Evolutionary conservation across 2,329 filamentous ascomycete genomes (phyloP).

Genomic region (Fusarium foetens): DNA sequence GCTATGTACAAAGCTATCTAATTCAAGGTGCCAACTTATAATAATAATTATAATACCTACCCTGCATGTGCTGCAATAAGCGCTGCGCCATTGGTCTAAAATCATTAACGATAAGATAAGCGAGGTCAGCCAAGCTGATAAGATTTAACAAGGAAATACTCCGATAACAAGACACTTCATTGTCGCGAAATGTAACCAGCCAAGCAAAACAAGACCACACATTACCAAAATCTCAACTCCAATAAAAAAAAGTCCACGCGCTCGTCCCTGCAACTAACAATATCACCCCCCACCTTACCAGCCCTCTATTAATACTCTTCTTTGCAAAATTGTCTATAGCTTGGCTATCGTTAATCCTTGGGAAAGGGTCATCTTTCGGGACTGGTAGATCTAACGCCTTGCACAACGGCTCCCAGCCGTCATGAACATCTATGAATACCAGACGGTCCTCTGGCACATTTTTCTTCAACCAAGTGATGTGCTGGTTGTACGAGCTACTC

Average conservation of each 20-base stretch:
- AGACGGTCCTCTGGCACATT: background rate
- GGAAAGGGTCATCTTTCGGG: background rate
- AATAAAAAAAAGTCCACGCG: background rate
- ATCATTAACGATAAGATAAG: too few species aligned
- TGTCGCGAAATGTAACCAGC: too few species aligned
- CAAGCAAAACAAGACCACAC: too few species aligned
- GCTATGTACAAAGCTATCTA: too few species aligned
- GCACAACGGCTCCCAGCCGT: background rate
- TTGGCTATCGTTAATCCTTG: background rate
- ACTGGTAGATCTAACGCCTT: background rate
- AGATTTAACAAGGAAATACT: too few species aligned
- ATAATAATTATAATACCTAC: too few species aligned
- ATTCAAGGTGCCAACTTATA: too few species aligned
- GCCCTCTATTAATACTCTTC: background rate
- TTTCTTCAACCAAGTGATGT: background rate
- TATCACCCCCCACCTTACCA: background rate
- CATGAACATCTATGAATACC: background rate
- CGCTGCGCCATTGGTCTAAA: too few species aligned
- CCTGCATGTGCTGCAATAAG: too few species aligned
- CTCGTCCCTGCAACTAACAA: rapidly evolving
- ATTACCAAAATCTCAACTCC: too few species aligned
- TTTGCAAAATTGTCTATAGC: background rate
- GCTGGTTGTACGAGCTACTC: background rate
- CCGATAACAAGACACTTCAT: too few species aligned
- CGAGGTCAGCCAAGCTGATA: too few species aligned